Percentiles rank a stretch among this genome's conserved stretches.
Conservation (phyloP, 768 basidiomycete species). For the Suillus sp. region DNA sequence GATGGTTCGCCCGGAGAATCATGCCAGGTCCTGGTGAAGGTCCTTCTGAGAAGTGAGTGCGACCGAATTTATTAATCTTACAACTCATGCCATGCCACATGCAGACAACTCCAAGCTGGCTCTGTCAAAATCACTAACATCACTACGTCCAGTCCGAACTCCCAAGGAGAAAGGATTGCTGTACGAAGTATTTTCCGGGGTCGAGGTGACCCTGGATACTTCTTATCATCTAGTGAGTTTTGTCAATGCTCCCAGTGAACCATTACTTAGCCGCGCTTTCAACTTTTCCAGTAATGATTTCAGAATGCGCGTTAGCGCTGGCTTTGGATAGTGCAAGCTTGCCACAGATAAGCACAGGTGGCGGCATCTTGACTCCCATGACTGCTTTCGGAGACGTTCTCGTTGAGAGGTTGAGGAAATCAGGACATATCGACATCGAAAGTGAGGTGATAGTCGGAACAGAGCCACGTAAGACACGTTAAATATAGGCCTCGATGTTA, state of each 20-base stretch:
- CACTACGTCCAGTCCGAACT: conserved; percentile 56
- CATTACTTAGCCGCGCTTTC: conserved; percentile 9
- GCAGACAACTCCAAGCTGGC: conserved; percentile 61
- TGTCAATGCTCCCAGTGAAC: conserved; percentile 1
- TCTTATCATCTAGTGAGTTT: conserved; percentile 52
- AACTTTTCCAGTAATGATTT: conserved; percentile 63
- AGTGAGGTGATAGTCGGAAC: conserved; percentile 42
- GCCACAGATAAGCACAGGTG: conserved; percentile 56
- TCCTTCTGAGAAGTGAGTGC: conserved; percentile 59
- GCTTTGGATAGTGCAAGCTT: conserved; percentile 57
- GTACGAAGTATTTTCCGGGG: conserved; percentile 66
- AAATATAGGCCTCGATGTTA: not conserved
- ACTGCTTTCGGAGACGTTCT: conserved; percentile 80
- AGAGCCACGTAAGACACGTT: conserved; percentile 17
- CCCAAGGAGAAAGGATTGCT: conserved; percentile 39
- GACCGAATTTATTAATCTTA: conserved; percentile 25
- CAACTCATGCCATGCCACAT: not conserved
- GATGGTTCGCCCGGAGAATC: conserved; percentile 55
- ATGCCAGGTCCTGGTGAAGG: conserved; percentile 60
- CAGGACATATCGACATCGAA: conserved; percentile 58
- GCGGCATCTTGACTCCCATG: conserved; percentile 84
- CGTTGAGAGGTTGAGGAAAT: conserved; percentile 62
- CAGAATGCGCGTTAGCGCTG: conserved; percentile 76
- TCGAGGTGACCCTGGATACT: conserved; percentile 79
- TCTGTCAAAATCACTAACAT: conserved; percentile 68